These are phyloP conservation scores for Aspergillus ruber DNA, from an alignment of 2,329 filamentous ascomycete species.

Conservation along the genomic window DNA sequence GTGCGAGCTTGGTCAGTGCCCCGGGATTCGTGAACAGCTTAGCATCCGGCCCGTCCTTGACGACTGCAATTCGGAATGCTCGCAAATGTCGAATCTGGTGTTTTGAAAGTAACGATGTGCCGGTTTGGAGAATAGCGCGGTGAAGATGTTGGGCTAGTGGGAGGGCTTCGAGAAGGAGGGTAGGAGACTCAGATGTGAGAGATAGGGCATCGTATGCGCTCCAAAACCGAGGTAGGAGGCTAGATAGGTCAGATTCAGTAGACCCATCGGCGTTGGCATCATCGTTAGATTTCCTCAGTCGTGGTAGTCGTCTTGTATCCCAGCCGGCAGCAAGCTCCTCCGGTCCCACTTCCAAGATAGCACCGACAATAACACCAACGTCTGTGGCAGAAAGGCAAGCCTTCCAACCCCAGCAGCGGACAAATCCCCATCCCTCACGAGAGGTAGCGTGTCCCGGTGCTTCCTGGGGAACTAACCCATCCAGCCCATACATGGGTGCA, in stretches of 20 bases:
- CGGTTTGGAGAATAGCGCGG: slow-evolving; percentile 86
- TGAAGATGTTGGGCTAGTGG: slow-evolving; percentile 83
- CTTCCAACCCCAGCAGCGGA: slow-evolving; percentile 95
- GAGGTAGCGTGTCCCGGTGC: slow-evolving; percentile 64
- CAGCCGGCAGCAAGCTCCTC: slow-evolving; percentile 27
- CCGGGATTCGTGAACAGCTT: slow-evolving; percentile 88
- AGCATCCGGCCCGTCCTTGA: slow-evolving; percentile 90
- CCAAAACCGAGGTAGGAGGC: slow-evolving; percentile 47
- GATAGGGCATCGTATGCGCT: slow-evolving; percentile 54
- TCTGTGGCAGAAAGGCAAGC: slow-evolving; percentile 90
- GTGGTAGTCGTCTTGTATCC: slow-evolving; percentile 25
- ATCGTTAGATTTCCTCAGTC: slow-evolving; percentile 14
- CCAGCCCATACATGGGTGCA: slow-evolving; percentile 84
- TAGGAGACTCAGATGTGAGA: slow-evolving; percentile 39
- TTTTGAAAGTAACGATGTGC: slow-evolving; percentile 85
- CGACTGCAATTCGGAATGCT: slow-evolving; percentile 89
- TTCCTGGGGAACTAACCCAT: slow-evolving; percentile 79
- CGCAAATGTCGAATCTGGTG: slow-evolving; percentile 87
- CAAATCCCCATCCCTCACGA: slow-evolving; percentile 94
- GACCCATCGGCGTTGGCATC: slow-evolving; percentile 11
- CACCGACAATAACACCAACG: slow-evolving; percentile 85
- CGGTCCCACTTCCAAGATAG: slow-evolving; percentile 80
- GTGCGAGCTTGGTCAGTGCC: slow-evolving; percentile 82
- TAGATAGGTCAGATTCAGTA: slow-evolving; percentile 22
- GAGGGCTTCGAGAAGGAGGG: slow-evolving; percentile 64